phyloP scores from a whole-genome alignment of 352 stramenopile genomes.

The Phytophthora europaea region DNA sequence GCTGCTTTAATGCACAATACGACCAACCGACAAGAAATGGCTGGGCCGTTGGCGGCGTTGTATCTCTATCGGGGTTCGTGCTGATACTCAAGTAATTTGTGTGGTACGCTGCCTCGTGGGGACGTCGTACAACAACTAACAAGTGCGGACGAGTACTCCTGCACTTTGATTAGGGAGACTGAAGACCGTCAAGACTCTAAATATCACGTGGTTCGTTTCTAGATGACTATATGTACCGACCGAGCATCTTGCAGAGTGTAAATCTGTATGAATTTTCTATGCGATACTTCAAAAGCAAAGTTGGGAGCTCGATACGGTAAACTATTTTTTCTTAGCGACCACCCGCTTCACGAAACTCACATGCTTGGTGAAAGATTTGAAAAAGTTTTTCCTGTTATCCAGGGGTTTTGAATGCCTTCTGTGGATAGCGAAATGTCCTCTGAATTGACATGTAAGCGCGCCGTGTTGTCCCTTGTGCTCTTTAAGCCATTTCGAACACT shows the following conservation, averaged over 20 bases:
- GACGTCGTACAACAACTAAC: not conserved
- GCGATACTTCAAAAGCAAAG: not conserved
- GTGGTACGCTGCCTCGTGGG: not conserved
- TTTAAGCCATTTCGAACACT: conserved; percentile 2
- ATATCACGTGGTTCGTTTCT: no score
- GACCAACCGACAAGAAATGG: not conserved
- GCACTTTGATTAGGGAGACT: not conserved
- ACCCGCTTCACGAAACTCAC: not conserved
- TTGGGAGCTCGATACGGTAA: not conserved
- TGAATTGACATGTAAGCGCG: not conserved
- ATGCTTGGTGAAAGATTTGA: not conserved
- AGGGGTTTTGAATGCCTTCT: not conserved
- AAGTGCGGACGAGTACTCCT: not conserved
- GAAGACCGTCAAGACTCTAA: not conserved
- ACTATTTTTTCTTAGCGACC: not conserved
- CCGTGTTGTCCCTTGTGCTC: not conserved
- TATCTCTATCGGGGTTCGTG: not conserved
- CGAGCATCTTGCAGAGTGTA: no score
- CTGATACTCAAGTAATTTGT: not conserved
- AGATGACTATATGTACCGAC: no score
- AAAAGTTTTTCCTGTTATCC: conserved; percentile 7
- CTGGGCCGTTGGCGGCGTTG: not conserved
- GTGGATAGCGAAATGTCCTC: not conserved
- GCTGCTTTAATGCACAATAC: not conserved
- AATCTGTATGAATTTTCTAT: no score